Conservation (phyloP, 208 protist species). For the Wallacemonas sp. region DNA sequence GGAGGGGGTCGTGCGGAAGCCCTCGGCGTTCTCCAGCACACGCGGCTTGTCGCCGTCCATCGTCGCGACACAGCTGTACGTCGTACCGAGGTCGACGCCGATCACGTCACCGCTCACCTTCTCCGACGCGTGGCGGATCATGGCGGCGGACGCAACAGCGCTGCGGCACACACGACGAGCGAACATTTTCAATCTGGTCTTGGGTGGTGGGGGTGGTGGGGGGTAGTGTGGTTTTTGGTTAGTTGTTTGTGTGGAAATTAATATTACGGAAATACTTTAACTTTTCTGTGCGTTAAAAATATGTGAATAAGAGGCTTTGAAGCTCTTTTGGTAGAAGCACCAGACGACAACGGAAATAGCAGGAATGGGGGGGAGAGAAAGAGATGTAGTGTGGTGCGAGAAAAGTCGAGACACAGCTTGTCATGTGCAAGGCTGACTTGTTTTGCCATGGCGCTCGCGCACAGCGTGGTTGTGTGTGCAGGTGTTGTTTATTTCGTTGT, state of each 20-base stretch:
- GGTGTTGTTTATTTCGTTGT: too few relatives aligned
- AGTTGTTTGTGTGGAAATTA: neutral
- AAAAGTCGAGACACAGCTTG: too few relatives aligned
- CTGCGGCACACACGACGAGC: conserved; percentile 64
- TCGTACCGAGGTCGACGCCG: conserved; percentile 87
- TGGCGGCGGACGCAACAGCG: conserved; percentile 30
- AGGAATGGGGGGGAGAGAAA: neutral
- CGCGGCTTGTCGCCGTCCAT: conserved; percentile 93
- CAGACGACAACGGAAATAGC: neutral
- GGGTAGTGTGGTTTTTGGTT: neutral
- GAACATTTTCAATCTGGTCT: conserved; percentile 14
- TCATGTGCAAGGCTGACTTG: too few relatives aligned
- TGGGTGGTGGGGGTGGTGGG: too few relatives aligned
- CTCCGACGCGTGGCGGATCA: conserved; percentile 49
- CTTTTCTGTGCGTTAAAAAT: conserved; percentile 7
- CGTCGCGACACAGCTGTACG: conserved; percentile 73
- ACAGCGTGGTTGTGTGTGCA: too few relatives aligned
- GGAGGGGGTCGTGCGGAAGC: conserved; percentile 85
- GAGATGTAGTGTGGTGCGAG: neutral
- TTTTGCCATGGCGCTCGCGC: too few relatives aligned
- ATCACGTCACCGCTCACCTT: conserved; percentile 85
- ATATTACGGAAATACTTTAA: neutral
- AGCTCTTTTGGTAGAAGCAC: neutral
- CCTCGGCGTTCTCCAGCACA: conserved; percentile 80
- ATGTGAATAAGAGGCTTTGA: neutral